phyloP scores from a whole-genome alignment of 169 alveolate species.

The Perkinsus olseni region DNA sequence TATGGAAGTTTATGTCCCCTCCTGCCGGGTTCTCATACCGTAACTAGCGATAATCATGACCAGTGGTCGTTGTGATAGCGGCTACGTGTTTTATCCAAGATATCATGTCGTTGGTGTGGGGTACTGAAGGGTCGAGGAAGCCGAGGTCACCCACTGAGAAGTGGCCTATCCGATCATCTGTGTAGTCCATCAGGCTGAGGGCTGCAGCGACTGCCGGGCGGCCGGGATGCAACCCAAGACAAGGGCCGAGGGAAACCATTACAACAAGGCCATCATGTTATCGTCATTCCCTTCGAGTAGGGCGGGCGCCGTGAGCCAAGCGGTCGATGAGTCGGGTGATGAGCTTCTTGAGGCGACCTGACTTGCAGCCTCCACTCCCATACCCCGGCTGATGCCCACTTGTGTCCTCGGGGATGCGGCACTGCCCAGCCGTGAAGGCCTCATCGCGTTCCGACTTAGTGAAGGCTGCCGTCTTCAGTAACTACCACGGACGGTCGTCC shows the following conservation, averaged over 20 bases:
- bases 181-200: neutral
- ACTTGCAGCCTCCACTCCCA: no score
- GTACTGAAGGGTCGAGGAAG: neutral
- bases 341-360: neutral
- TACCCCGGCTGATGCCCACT: no score
- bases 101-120: neutral
- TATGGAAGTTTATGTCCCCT: neutral
- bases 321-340: neutral
- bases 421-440: neutral
- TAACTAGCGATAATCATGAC: neutral
- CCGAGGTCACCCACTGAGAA: neutral
- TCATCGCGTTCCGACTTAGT: neutral
- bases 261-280: neutral
- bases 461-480: neutral
- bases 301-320: neutral
- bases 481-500: neutral
- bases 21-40: neutral
- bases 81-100: neutral
- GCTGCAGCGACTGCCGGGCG: neutral
- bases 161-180: neutral
- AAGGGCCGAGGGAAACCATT: neutral
- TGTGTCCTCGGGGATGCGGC: neutral
- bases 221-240: neutral
- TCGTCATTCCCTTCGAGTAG: neutral
- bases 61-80: neutral